phyloP scores from a whole-genome alignment of 2,329 filamentous ascomycete genomes.

The Lasiodiplodia sp. region DNA sequence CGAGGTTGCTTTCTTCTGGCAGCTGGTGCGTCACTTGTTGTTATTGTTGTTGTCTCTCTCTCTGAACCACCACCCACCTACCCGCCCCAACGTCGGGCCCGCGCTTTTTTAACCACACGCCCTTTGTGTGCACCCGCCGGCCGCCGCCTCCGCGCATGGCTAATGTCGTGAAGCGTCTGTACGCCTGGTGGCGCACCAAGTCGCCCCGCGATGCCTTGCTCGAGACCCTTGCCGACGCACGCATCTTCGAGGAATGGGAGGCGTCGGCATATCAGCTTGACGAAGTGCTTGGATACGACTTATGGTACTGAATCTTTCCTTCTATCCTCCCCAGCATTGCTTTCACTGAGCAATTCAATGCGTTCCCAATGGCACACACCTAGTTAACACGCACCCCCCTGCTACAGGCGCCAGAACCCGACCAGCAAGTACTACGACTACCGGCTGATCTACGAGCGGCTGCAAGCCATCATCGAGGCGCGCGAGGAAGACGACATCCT shows the following conservation, averaged over 20 bases:
- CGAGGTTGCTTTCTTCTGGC: conserved; percentile 51
- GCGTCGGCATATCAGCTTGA: conserved; percentile 85
- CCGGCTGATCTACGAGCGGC: conserved; percentile 78
- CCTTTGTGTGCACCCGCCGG: too few relatives aligned
- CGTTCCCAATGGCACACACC: too few relatives aligned
- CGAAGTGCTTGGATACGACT: conserved; percentile 77
- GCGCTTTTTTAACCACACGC: neutral
- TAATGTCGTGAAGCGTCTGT: conserved; percentile 64
- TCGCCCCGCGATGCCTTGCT: conserved; percentile 71
- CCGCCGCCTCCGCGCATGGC: conserved; percentile 22
- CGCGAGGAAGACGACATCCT: conserved; percentile 76
- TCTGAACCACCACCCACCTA: neutral
- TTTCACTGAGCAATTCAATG: too few relatives aligned
- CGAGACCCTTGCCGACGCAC: conserved; percentile 69
- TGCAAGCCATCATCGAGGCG: conserved; percentile 73
- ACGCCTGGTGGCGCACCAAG: conserved; percentile 71
- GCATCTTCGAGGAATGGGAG: conserved; percentile 85
- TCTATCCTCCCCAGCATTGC: neutral
- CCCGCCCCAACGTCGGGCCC: neutral
- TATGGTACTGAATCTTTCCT: conserved; percentile 65
- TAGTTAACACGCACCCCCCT: too few relatives aligned
- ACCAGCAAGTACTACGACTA: conserved; percentile 86
- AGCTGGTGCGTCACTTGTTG: conserved; percentile 42
- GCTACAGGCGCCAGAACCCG: conserved; percentile 77
- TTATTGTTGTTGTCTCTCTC: conserved; percentile 2